Evolutionary conservation across 2,329 filamentous ascomycete genomes (phyloP), one percentile per base, ranked within the genome.

Genomic region (Monosporascus sp.): DNA sequence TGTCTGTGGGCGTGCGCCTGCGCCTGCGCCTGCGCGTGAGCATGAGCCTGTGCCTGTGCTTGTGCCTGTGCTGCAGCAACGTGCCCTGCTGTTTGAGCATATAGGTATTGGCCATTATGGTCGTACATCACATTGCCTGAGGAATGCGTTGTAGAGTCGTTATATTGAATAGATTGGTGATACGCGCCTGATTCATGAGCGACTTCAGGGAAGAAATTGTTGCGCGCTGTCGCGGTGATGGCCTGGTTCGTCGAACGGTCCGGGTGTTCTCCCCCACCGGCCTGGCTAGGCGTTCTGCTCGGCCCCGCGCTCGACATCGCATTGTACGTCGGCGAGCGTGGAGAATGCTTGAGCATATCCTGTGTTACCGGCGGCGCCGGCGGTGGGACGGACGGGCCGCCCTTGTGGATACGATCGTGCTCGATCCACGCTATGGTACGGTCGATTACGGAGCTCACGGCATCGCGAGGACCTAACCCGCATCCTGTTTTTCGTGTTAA

Each of bases 391-490:
- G 58, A 48, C 34, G 57, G 48, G 46, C 58, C 60, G 11, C 69
- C 60, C 45, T 71, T 73, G 41, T 68, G 67, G 41, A 64, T 60
- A 71, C 79, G 78, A 51, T 79, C 79, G 49, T 72, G 71, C 52
- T 81, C 75, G 52, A 83, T 83, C 71, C 76, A 78, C 16, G 67
- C 64, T 36, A 83, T 74, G 1, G 78, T 82, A 5, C 75, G 74
- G 22, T 80, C 72, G 34, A 81, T 76, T 48, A 83, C 78, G 40
- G 67, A 65, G 8, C 70, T 66, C 50, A 83, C 74, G 26, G 78
- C 73, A 44, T 69, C 67, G 46, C 71, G 70, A 40, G 81, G 71
- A 20, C 70, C 69, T 26, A 66, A 67, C 22, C 77, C 76, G 16
- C 75, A 72, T 36, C 76, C 79, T 80, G 53, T 7, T 16, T n/a